phyloP scores from a whole-genome alignment of 106 monocot species.

The Dioscorea alata region DNA sequence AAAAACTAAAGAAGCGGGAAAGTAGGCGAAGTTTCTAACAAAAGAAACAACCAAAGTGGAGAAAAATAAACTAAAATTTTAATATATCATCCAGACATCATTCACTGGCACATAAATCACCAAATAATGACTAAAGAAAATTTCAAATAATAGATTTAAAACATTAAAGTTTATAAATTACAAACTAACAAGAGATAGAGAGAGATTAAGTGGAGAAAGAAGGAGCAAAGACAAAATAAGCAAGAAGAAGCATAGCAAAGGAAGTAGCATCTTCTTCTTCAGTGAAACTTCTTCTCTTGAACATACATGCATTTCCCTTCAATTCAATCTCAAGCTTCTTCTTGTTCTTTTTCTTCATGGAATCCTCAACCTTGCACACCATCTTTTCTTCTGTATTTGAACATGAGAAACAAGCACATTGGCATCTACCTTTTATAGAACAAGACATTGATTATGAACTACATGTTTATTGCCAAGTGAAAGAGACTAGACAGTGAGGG shows the following conservation, averaged over 20 bases:
- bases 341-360: conserved; percentile 10
- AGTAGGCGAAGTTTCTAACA: background rate
- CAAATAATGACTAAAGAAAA: too few relatives aligned
- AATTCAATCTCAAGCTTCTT: conserved; percentile 11
- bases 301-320: conserved; percentile 29
- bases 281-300: conserved; percentile 45
- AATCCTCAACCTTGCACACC: conserved; percentile 20
- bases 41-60: background rate
- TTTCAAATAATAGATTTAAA: too few relatives aligned
- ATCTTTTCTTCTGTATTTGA: conserved; percentile 19
- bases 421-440: conserved; percentile 4
- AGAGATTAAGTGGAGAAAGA: background rate
- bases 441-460: background rate
- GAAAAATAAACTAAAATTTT: too few relatives aligned
- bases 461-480: background rate
- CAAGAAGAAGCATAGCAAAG: conserved; percentile 43
- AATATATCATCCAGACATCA: too few relatives aligned
- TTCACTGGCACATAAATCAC: too few relatives aligned
- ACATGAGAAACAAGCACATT: background rate
- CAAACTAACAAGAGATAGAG: too few relatives aligned
- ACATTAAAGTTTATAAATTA: too few relatives aligned
- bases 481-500: background rate
- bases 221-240: conserved; percentile 36
- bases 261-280: conserved; percentile 31
- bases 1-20: too few relatives aligned